Conservation (phyloP, 495 filamentous ascomycete genomes). For the Penicillium lividum region DNA sequence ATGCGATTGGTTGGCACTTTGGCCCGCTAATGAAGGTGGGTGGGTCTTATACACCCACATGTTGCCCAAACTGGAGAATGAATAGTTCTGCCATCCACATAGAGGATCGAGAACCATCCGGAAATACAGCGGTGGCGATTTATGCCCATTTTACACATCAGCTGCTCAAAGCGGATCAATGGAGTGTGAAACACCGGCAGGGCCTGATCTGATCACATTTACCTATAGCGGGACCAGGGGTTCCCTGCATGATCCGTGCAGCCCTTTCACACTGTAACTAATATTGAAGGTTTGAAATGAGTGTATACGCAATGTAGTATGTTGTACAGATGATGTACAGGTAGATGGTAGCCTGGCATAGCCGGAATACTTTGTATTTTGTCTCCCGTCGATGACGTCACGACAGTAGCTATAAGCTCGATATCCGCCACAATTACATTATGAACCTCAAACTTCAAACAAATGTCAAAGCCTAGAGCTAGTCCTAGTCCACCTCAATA, state of each 20-base stretch:
- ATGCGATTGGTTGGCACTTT: background rate
- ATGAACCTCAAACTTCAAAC: background rate
- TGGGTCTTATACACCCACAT: background rate
- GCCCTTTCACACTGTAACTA: background rate
- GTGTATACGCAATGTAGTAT: background rate
- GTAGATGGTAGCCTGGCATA: background rate
- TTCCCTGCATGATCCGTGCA: background rate
- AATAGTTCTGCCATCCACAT: background rate
- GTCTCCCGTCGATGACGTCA: background rate
- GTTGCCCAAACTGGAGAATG: background rate
- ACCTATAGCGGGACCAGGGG: background rate
- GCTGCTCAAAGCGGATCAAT: background rate
- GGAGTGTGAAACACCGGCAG: background rate
- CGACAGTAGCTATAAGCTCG: background rate
- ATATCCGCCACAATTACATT: background rate
- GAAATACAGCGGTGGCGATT: background rate
- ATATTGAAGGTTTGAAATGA: no score
- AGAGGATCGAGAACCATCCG: background rate
- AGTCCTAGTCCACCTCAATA: conserved; percentile 13
- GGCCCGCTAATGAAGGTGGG: background rate
- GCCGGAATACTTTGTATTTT: background rate
- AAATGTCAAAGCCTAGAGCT: background rate
- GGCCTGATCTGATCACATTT: background rate
- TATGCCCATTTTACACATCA: background rate
- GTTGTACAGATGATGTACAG: background rate